Base-by-base conservation (phyloP, 225 moss, liverwort and hornwort genomes). In the Lunularia cruciata region DNA sequence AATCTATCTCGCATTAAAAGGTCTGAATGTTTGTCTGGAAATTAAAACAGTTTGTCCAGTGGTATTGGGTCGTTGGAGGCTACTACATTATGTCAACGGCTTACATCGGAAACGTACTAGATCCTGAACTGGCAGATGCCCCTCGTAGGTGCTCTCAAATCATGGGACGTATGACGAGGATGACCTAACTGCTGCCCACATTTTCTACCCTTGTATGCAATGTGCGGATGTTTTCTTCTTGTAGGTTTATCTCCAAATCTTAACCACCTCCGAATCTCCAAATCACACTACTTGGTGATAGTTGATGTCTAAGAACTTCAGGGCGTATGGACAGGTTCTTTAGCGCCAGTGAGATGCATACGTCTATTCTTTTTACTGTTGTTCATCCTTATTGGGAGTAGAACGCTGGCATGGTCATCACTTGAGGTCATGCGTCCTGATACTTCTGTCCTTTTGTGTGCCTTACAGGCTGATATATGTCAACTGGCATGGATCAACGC, bases 201-300 rank as follows among this genome's bases (percentile, higher is more conserved):
- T 92, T 22, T 86, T 96, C 6, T 96, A 92, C 73, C 88, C 95
- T n/a, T 92, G 92, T 32, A 96, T 96, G 95, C 92, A 96, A 74
- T 96, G 92, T 63, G 90, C 95, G 1, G 95, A 96, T 36, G 92
- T 92, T 43, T 92, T 96, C 57, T 92, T 87, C 61, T 84, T 92
- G 11, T 77, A 86, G 79, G 83, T 84, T 28, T 23, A 52, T n/a
- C 63, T 46, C 16, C 3, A 46, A 31, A 39, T 10, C 39, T 61
- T 37, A 9, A 13, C 23, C 6, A 33, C 6, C 59, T 43, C 43
- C 3, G 5, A 10, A 43, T 6, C 11, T 43, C 12, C 43, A 43
- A 10, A 10, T 6, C 43, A 43, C 11, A 43, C 12, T 43, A 16
- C 16, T 16, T 43, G 43, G 11, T 43, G 16, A 43, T 43, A 43